Percentiles rank a stretch among this genome's conserved stretches.
phyloP scores from a whole-genome alignment of 31 red algal genomes.

The Odonthalia washingtoniensis region DNA sequence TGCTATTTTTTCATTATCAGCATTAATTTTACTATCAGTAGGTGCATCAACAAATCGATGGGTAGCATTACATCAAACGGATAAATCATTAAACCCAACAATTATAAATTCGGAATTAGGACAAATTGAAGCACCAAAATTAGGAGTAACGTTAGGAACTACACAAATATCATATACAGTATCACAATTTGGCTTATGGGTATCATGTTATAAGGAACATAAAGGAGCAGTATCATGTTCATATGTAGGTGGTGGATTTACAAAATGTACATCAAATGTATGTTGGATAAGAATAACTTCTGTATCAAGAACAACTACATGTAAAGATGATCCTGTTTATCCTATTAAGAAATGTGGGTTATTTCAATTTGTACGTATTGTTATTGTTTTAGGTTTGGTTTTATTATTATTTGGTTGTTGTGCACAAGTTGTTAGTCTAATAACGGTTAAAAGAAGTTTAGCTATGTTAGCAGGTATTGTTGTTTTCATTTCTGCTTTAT shows the following conservation, averaged over 20 bases:
- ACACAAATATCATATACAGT: constrained; percentile 66
- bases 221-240: constrained; percentile 71
- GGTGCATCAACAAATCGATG: constrained; percentile 76
- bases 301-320: constrained; percentile 58
- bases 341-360: constrained; percentile 58
- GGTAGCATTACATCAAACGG: constrained; percentile 55
- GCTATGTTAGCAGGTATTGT: constrained; percentile 67
- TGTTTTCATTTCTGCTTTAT: constrained; percentile 58
- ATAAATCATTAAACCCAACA: constrained; percentile 44
- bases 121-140: constrained; percentile 28
- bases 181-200: constrained; percentile 68
- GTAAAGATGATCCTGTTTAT: constrained; percentile 46
- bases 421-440: constrained; percentile 64
- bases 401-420: constrained; percentile 54
- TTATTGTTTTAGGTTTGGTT: constrained; percentile 57
- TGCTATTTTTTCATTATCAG: constrained; percentile 60
- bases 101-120: constrained; percentile 59
- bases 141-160: constrained; percentile 30
- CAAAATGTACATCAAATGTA: constrained; percentile 68
- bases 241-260: constrained; percentile 73
- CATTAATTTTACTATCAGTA: constrained; percentile 70
- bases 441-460: constrained; percentile 57
- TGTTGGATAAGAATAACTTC: constrained; percentile 79
- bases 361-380: constrained; percentile 67
- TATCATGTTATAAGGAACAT: constrained; percentile 74